Percentiles rank a stretch among this genome's conserved stretches.
Conservation (phyloP, 345 rosid species). For the Leavenworthia alabamica region DNA sequence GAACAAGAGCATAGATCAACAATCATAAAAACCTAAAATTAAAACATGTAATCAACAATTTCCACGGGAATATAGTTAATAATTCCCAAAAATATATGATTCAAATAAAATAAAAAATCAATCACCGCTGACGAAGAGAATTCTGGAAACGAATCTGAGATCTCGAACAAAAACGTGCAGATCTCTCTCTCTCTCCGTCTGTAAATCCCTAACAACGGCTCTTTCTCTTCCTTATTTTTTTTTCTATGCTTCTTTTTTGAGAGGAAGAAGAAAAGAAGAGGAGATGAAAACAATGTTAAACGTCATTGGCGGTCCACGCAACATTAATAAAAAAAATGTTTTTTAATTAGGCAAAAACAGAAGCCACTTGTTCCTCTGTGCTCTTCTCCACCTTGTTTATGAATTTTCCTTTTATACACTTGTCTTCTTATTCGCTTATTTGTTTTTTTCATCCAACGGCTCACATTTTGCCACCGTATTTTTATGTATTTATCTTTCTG, state of each 20-base stretch:
- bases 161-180: conserved; percentile 1
- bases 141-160: conserved; percentile 4
- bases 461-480: not conserved
- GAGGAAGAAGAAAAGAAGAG: not conserved
- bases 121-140: conserved; percentile 10
- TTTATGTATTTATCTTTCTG: not conserved
- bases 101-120: not conserved
- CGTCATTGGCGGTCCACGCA: conserved; percentile 30
- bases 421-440: not conserved
- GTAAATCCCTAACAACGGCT: not conserved
- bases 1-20: not conserved
- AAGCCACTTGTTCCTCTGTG: conserved; percentile 21
- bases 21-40: not conserved
- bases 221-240: conserved; percentile 12
- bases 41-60: not conserved
- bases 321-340: not conserved
- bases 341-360: not conserved
- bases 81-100: not conserved
- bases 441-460: conserved; percentile 18
- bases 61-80: not conserved
- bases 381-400: not conserved
- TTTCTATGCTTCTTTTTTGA: not conserved
- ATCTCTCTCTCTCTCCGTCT: conserved; percentile 13
- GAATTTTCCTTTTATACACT: not conserved
- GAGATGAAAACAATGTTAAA: conserved; percentile 15